phyloP scores from a whole-genome alignment of 164 flowering plant genomes.

The Chloranthus sessilifolius region DNA sequence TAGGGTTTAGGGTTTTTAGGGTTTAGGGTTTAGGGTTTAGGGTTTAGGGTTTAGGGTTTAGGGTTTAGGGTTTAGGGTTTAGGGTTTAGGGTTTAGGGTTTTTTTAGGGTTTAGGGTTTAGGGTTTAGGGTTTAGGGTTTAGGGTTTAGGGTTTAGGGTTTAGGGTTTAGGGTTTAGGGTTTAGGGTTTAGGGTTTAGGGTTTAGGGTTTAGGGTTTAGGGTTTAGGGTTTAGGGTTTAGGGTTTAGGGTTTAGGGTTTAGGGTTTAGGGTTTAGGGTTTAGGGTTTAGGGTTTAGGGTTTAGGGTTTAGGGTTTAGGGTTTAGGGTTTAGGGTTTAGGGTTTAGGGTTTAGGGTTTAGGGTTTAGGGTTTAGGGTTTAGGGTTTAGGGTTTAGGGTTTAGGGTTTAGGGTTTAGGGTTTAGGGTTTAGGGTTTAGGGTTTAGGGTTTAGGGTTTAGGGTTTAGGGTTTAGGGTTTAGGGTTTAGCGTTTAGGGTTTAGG shows the following conservation, averaged over 20 bases:
- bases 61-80: slow-evolving; percentile 10
- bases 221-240: slow-evolving; percentile 6
- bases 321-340: slow-evolving; percentile 8
- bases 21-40: slow-evolving; percentile 9
- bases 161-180: slow-evolving; percentile 8
- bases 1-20: slow-evolving; percentile 8
- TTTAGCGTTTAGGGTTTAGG: slow-evolving; percentile 6
- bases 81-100: slow-evolving; percentile 8
- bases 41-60: slow-evolving; percentile 9
- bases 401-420: slow-evolving; percentile 9
- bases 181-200: slow-evolving; percentile 7
- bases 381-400: slow-evolving; percentile 11
- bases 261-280: slow-evolving; percentile 8
- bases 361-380: slow-evolving; percentile 8
- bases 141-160: slow-evolving; percentile 6
- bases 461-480: slow-evolving; percentile 4
- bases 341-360: slow-evolving; percentile 10
- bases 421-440: slow-evolving; percentile 9
- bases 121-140: slow-evolving; percentile 9
- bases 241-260: slow-evolving; percentile 3
- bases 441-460: slow-evolving; percentile 8
- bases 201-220: slow-evolving; percentile 11
- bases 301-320: slow-evolving; percentile 8
- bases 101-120: slow-evolving; percentile 1
- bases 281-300: slow-evolving; percentile 12